Evolutionary conservation across 1,284 basidiomycete genomes (phyloP).

Genomic region (Trichosporon inkin): DNA sequence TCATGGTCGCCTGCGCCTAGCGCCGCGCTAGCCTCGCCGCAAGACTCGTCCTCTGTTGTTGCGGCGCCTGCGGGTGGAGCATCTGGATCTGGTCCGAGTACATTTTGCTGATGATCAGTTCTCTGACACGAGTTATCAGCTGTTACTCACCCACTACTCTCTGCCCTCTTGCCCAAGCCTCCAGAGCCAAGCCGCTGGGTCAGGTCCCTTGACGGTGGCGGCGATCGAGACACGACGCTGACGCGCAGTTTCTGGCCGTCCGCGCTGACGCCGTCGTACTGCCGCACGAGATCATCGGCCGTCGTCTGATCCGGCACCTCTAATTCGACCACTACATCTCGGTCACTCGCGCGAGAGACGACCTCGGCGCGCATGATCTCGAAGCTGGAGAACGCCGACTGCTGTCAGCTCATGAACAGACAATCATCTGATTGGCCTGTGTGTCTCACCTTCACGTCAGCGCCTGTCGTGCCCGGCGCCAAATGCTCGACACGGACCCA

Average conservation of each 20-base stretch:
- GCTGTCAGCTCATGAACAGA: conserved; percentile 8
- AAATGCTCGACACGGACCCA: conserved; percentile 72
- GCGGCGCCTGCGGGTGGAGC: not conserved
- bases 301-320: conserved; percentile 64
- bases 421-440: no score
- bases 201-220: not conserved
- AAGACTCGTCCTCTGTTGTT: not conserved
- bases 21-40: conserved; percentile 7
- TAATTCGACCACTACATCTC: conserved; percentile 63
- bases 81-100: conserved; percentile 60
- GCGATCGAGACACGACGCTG: conserved; percentile 44
- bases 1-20: no score
- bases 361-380: conserved; percentile 59
- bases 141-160: not conserved
- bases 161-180: not conserved
- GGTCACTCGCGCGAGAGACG: conserved; percentile 32
- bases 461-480: conserved; percentile 70
- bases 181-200: not conserved
- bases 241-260: conserved; percentile 72
- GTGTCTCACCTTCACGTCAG: conserved; percentile 70
- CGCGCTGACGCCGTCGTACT: conserved; percentile 73
- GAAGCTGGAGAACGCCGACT: conserved; percentile 79
- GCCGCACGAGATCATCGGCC: conserved; percentile 64
- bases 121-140: not conserved
- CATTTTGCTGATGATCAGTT: conserved; percentile 78